Conservation (phyloP, 2,329 filamentous ascomycete genomes). For the Colletotrichum liaoningense region DNA sequence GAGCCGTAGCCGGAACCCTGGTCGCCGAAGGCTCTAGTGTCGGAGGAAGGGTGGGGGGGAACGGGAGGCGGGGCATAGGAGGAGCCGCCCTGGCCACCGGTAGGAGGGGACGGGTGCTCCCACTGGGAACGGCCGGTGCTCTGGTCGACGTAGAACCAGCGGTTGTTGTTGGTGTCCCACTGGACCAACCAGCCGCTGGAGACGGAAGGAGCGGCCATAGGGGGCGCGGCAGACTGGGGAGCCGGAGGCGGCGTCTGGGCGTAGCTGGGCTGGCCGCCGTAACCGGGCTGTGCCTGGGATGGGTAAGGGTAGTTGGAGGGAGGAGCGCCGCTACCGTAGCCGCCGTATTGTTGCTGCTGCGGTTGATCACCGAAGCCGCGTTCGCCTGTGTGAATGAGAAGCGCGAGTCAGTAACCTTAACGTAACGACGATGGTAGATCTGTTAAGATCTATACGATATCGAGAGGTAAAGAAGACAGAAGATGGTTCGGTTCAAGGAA, state of each 20-base stretch:
- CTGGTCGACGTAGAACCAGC: conserved; percentile 74
- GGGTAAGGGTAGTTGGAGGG: conserved; percentile 35
- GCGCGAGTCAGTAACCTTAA: conserved; percentile 33
- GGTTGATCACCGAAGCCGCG: conserved; percentile 34
- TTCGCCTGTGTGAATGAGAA: conserved; percentile 20
- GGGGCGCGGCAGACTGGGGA: conserved; percentile 48
- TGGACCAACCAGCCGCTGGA: conserved; percentile 72
- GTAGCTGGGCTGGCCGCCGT: conserved; percentile 34
- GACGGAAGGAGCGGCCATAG: conserved; percentile 47
- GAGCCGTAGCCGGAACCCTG: conserved; percentile 34
- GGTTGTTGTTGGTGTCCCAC: conserved; percentile 70
- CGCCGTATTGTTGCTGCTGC: conserved; percentile 37
- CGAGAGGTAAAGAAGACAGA: background rate
- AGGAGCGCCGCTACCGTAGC: conserved; percentile 30
- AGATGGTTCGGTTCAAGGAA: background rate
- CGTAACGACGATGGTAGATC: conserved; percentile 21
- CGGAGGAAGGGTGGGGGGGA: conserved; percentile 10
- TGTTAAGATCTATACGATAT: background rate
- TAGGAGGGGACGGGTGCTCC: conserved; percentile 61
- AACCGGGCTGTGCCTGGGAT: conserved; percentile 35
- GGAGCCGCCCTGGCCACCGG: conserved; percentile 22
- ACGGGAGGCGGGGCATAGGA: conserved; percentile 26
- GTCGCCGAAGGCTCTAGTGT: conserved; percentile 36
- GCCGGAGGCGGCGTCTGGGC: conserved; percentile 31
- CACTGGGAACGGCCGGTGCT: conserved; percentile 72